A percentile compares a stretch with the other conserved stretches of the same genome.
These are phyloP conservation scores for Areca catechu DNA, from an alignment of 176 grass and related monocot genomes.

Conservation along the genomic window DNA sequence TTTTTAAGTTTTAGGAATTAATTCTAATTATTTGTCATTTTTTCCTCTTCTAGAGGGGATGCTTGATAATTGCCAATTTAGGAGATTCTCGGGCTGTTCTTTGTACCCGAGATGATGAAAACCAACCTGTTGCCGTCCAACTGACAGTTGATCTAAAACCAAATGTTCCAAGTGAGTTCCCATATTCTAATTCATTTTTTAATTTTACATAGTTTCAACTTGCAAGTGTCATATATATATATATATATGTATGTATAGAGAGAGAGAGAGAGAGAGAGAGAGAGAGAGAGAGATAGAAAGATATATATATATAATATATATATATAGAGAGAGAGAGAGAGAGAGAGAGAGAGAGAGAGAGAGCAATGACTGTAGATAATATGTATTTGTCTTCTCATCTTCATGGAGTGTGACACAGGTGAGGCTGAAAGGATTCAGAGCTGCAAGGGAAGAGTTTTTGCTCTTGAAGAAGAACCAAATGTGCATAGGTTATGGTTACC, in stretches of 20 bases:
- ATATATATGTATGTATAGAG: too few relatives aligned
- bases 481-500: slow-evolving; percentile 82
- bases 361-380: too few relatives aligned
- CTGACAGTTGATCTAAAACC: slow-evolving; percentile 77
- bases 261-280: too few relatives aligned
- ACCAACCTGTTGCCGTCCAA: slow-evolving; percentile 36
- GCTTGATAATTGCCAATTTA: slow-evolving; percentile 71
- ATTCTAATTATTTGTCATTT: background rate
- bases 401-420: slow-evolving; percentile 17
- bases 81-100: slow-evolving; percentile 76
- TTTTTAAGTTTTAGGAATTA: too few relatives aligned
- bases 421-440: slow-evolving; percentile 60
- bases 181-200: background rate
- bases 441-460: slow-evolving; percentile 69
- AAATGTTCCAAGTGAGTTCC: slow-evolving; percentile 54
- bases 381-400: background rate
- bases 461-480: slow-evolving; percentile 61
- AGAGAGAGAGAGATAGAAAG: too few relatives aligned
- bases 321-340: too few relatives aligned
- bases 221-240: too few relatives aligned
- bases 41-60: slow-evolving; percentile 34
- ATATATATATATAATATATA: too few relatives aligned
- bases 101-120: slow-evolving; percentile 39
- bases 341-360: too few relatives aligned
- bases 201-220: too few relatives aligned